phyloP scores from a whole-genome alignment of 805 yeast genomes.

The Saturnispora saitoi region DNA sequence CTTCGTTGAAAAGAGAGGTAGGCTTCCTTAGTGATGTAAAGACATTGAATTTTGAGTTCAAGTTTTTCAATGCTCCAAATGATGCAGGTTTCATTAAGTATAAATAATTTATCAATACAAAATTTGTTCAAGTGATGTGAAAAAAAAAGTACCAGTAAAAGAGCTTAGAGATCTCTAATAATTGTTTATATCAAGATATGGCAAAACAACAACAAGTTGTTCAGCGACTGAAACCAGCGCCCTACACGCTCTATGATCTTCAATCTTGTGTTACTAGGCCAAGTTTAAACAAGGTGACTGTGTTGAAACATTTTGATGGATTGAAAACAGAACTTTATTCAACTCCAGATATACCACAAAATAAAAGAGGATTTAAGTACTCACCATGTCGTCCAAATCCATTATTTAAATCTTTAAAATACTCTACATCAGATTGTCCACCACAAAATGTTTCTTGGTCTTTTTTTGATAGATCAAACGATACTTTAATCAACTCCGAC shows the following conservation, averaged over 20 bases:
- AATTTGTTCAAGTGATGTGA: too few relatives aligned
- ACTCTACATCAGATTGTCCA: constrained; percentile 64
- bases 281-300: constrained; percentile 12
- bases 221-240: constrained; percentile 30
- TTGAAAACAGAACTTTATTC: constrained; percentile 26
- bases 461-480: constrained; percentile 62
- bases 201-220: constrained; percentile 12
- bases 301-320: not conserved
- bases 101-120: not conserved
- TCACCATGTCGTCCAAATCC: constrained; percentile 70
- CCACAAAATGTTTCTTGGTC: constrained; percentile 53
- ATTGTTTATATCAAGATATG: not conserved
- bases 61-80: constrained; percentile 6
- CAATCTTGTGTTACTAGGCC: constrained; percentile 18
- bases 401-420: constrained; percentile 44
- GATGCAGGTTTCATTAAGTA: not conserved
- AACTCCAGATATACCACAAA: constrained; percentile 73
- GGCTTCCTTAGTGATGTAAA: constrained; percentile 33
- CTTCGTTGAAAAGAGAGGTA: not conserved
- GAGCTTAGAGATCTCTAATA: not conserved
- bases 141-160: not conserved
- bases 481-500: constrained; percentile 36
- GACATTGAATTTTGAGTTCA: constrained; percentile 24
- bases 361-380: constrained; percentile 75
- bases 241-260: constrained; percentile 26